Base-by-base conservation (phyloP, 2,329 filamentous ascomycete species). In the Macrophomina pseudophaseolina region DNA sequence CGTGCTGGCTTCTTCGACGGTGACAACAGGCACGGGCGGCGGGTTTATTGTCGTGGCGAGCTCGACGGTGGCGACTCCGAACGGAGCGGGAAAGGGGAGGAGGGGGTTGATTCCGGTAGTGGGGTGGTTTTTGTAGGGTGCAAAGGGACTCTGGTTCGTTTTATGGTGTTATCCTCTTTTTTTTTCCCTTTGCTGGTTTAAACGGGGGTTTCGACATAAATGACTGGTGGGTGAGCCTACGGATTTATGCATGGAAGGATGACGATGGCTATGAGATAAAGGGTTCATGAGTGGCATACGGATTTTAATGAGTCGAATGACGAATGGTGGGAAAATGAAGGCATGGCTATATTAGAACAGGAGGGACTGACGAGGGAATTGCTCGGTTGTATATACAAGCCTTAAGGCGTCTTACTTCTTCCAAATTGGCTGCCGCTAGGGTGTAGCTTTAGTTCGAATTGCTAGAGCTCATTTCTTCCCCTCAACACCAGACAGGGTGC, bases 1-100 rank as follows among this genome's bases (percentile, higher is more conserved):
- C 84, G 79, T 65, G 73, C 33, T 48, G 23, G 23, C 23, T 8
- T 32, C 63, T 14, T 56, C 38, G 14, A 42, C 42, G 40, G 62
- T 64, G 28, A 59, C 56, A 42, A 62, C 32, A 11, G 30, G 18
- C n/a, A 32, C 16, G 14, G 30, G 30, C 0, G 46, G 48, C 3
- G 67, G 64, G 4, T 68, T 68, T 35, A 64, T 68, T 6, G 44
- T 64, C 16, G 67, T 66, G 28, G 67, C 54, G 16, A 66, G 64
- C 12, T 64, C 64, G 46, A 64, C 58, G 40, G 67, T 68, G 23
- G 67, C 64, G 35, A 23, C n/a, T 33, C 66, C 66, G 65, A 66
- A 66, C 51, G 65, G 18, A 11, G 64, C 46, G 33, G 65, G 64
- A 18, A 5, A 2, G 38, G 63, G 63, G 16, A 46, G 65, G 46